Conservation (phyloP, 768 basidiomycete genomes). For the Mycena vulgaris region DNA sequence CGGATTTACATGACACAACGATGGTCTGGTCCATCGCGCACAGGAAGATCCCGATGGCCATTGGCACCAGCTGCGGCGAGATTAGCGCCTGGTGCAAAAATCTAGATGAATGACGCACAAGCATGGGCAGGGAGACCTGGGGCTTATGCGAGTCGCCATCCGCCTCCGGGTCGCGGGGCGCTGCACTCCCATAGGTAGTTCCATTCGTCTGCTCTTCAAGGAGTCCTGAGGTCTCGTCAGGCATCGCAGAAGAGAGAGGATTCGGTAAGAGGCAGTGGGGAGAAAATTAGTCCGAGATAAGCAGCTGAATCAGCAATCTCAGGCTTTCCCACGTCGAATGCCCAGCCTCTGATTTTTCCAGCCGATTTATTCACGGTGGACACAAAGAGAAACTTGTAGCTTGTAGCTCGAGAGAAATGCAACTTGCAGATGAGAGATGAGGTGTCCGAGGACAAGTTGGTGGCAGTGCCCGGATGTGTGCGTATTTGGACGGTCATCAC, state of each 20-base stretch:
- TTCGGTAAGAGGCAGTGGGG: not conserved
- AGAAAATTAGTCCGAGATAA: not conserved
- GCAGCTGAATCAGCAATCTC: too few relatives aligned
- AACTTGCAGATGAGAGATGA: too few relatives aligned
- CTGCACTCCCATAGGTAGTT: slow-evolving; percentile 11
- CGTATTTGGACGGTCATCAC: too few relatives aligned
- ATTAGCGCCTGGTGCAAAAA: not conserved
- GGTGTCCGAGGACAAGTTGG: too few relatives aligned
- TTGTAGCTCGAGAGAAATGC: too few relatives aligned
- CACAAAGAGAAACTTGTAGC: too few relatives aligned
- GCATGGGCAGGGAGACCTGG: slow-evolving; percentile 16
- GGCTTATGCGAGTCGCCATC: slow-evolving; percentile 31
- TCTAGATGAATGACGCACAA: slow-evolving; percentile 45
- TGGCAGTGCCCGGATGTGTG: too few relatives aligned
- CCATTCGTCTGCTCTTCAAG: slow-evolving; percentile 36
- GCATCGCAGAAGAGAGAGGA: slow-evolving; percentile 38
- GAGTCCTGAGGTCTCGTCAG: slow-evolving; percentile 55
- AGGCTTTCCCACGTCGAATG: too few relatives aligned
- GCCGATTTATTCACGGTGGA: too few relatives aligned
- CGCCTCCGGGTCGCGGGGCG: not conserved
- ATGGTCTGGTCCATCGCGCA: slow-evolving; percentile 67
- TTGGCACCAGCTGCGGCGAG: slow-evolving; percentile 56
- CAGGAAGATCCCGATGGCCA: slow-evolving; percentile 65
- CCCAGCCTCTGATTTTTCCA: too few relatives aligned
- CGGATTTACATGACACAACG: slow-evolving; percentile 59